phyloP scores from a whole-genome alignment of 768 basidiomycete genomes.

The Mycena chlorophos region DNA sequence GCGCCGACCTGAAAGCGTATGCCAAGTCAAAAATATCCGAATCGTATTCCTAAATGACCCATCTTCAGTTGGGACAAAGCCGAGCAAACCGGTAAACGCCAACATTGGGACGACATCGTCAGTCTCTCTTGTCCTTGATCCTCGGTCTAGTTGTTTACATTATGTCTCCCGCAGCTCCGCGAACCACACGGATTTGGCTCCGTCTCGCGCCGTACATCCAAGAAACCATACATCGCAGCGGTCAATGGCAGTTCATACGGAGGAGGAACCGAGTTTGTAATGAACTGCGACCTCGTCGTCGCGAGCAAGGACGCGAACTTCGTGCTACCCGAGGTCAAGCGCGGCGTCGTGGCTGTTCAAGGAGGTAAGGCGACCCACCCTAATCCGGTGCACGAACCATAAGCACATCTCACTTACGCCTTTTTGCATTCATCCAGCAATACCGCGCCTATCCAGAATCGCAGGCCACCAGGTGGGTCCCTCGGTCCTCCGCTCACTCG shows the following conservation, averaged over 20 bases:
- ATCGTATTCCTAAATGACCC: constrained; percentile 1
- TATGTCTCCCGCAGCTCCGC: too few species aligned
- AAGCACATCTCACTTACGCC: neutral
- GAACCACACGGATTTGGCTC: constrained; percentile 67
- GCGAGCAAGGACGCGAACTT: constrained; percentile 68
- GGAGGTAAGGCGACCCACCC: constrained; percentile 57
- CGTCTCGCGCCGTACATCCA: constrained; percentile 64
- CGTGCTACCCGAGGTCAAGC: constrained; percentile 74
- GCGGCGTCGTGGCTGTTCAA: constrained; percentile 71
- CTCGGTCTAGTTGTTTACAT: too few species aligned
- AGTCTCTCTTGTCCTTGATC: too few species aligned
- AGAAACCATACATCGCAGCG: constrained; percentile 79
- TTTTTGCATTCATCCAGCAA: constrained; percentile 40
- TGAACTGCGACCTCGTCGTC: constrained; percentile 79
- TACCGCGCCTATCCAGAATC: constrained; percentile 64
- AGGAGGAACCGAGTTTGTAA: constrained; percentile 63
- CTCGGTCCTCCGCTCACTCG: constrained; percentile 7
- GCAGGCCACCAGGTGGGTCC: constrained; percentile 72
- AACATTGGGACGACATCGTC: constrained; percentile 45
- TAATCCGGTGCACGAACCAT: constrained; percentile 2
- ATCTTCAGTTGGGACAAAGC: constrained; percentile 57
- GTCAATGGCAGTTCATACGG: constrained; percentile 74
- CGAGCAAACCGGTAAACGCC: constrained; percentile 43
- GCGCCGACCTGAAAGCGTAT: constrained; percentile 75
- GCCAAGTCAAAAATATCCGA: constrained; percentile 26